These are phyloP conservation scores for Patellifolia procumbens DNA, from an alignment of 179 eudicot species.

Conservation along the genomic window DNA sequence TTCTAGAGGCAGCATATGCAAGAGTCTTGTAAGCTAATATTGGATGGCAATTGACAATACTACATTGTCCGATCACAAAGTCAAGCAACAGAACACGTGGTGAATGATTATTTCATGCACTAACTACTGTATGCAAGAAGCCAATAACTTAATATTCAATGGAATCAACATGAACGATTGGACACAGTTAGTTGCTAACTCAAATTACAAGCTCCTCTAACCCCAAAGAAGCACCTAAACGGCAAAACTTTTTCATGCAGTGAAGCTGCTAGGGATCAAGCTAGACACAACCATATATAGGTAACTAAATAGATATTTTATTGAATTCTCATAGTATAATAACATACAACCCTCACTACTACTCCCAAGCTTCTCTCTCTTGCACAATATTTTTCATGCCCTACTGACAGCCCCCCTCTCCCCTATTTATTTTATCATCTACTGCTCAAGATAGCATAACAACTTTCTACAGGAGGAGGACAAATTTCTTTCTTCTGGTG, in stretches of 20 bases:
- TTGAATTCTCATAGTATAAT: too few relatives aligned
- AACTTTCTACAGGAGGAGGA: too few relatives aligned
- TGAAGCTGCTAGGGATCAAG: too few relatives aligned
- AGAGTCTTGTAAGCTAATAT: background rate
- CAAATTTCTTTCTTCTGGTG: too few relatives aligned
- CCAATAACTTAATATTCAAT: background rate
- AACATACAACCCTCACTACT: too few relatives aligned
- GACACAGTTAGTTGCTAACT: background rate
- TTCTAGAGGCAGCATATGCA: conserved; percentile 14
- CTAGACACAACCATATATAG: too few relatives aligned
- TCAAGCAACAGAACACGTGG: background rate
- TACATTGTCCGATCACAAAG: background rate
- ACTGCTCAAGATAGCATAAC: too few relatives aligned
- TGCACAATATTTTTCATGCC: too few relatives aligned
- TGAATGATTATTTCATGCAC: background rate
- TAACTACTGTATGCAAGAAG: background rate
- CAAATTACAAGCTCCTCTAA: background rate
- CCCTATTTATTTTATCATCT: too few relatives aligned
- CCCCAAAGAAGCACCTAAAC: background rate
- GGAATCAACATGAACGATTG: background rate
- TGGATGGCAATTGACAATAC: background rate
- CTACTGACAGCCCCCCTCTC: too few relatives aligned
- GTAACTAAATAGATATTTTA: too few relatives aligned
- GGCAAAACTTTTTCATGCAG: background rate
- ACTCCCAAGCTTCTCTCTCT: too few relatives aligned